Base-by-base conservation (phyloP, 2,329 filamentous ascomycete species). In the Cladosporium sp. region DNA sequence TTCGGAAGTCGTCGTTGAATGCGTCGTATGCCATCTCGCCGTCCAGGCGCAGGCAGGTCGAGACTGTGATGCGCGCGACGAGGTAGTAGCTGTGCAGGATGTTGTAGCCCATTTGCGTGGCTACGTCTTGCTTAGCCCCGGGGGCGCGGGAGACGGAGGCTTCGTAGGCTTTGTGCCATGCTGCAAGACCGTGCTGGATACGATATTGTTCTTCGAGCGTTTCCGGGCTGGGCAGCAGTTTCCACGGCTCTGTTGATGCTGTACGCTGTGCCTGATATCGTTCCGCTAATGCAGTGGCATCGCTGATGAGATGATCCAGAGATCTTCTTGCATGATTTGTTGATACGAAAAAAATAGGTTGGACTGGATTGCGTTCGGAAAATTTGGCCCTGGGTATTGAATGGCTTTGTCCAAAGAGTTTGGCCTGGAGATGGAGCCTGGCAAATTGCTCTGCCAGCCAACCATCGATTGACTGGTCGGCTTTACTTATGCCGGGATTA, bases 371-470 rank as follows among this genome's bases (percentile, higher is more conserved):
- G 37, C 45, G 45, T 6, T 48, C 29, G 15, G 30, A 13, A 12
- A 18, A 12, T 12, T 20, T 20, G 3, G 15, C 18, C 13, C 8
- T 11, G 24, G 45, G 18, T 7, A 17, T 34, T 4, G 15, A 13
- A 13, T 32, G 27, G 30, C 18, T 41, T n/a, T 54, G 49, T 7
- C 50, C 50, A 30, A 63, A 62, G 7, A 64, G 51, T 20, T 37
- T 51, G 2, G 40, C 48, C 42, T 61, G 61, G 4, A 61, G 39
- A 8, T 58, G 44, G 3, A 62, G 43, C 12, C 65, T 61, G 2
- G 62, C 59, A 27, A 78, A 73, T 2, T 65, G 67, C 51, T 75
- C 72, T 3, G 70, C 54, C 13, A 79, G 71, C 64, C 69, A 73
- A 34, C 70, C 64, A 39, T 78, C 73, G 0, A 66, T 58, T 1